phyloP scores from a whole-genome alignment of 768 basidiomycete species.

The Trichaptum fuscoviolaceum region DNA sequence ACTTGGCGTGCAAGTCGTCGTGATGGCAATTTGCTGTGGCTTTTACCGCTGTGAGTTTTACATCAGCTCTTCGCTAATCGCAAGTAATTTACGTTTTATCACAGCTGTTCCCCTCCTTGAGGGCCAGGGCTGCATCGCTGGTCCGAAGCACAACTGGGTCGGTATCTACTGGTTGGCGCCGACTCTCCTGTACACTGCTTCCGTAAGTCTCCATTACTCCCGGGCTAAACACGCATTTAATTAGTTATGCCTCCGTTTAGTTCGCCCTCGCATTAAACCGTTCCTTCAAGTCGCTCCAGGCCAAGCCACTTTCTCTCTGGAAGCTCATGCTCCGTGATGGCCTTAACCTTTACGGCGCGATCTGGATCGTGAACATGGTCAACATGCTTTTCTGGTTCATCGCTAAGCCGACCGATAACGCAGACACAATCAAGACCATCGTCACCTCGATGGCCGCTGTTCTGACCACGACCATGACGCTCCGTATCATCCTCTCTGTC shows the following conservation, averaged over 20 bases:
- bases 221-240: constrained; percentile 6
- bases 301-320: constrained; percentile 62
- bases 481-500: constrained; percentile 80
- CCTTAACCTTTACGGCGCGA: constrained; percentile 77
- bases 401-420: constrained; percentile 53
- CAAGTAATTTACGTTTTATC: constrained; percentile 9
- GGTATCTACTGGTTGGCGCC: constrained; percentile 82
- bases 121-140: constrained; percentile 84
- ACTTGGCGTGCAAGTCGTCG: constrained; percentile 61
- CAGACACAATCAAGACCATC: constrained; percentile 76
- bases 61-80: constrained; percentile 8
- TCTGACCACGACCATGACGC: constrained; percentile 81
- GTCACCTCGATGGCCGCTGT: constrained; percentile 84
- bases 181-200: constrained; percentile 63
- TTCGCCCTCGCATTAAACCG: constrained; percentile 56
- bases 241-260: constrained; percentile 23
- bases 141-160: constrained; percentile 75
- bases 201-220: constrained; percentile 41
- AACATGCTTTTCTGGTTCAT: constrained; percentile 89
- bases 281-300: constrained; percentile 50
- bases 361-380: constrained; percentile 75
- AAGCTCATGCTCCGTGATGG: constrained; percentile 89
- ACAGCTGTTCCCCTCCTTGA: constrained; percentile 62
- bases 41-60: constrained; percentile 65
- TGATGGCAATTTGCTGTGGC: constrained; percentile 69